phyloP scores from a whole-genome alignment of 176 grass and related monocot species.

The Raddia guianensis region DNA sequence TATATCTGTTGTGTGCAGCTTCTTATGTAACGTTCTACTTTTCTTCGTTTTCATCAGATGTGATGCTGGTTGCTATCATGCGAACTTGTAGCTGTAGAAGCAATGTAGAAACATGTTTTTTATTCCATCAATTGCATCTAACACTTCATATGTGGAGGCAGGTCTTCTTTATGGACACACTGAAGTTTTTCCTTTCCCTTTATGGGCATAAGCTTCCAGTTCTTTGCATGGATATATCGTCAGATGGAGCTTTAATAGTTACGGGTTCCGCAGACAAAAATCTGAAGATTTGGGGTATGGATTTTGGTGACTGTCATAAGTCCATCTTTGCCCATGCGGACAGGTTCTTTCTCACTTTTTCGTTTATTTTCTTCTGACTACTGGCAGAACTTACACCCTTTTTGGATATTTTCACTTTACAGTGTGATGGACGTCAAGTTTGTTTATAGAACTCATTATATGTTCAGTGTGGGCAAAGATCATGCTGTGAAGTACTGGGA shows the following conservation, averaged over 20 bases:
- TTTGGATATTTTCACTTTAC: slow-evolving; percentile 35
- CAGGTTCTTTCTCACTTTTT: slow-evolving; percentile 49
- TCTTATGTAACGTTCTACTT: neutral
- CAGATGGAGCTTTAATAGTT: slow-evolving; percentile 83
- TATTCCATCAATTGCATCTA: slow-evolving; percentile 29
- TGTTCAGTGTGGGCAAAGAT: slow-evolving; percentile 98
- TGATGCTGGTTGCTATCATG: slow-evolving; percentile 11
- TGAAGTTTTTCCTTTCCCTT: slow-evolving; percentile 75
- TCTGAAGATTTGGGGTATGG: slow-evolving; percentile 96
- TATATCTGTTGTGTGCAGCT: neutral
- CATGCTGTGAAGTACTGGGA: slow-evolving; percentile 90
- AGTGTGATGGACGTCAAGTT: slow-evolving; percentile 98
- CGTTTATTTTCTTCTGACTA: slow-evolving; percentile 5
- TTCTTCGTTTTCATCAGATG: neutral
- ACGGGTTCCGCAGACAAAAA: slow-evolving; percentile 96
- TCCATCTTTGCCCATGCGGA: slow-evolving; percentile 92
- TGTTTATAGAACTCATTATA: slow-evolving; percentile 88
- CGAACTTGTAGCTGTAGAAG: slow-evolving; percentile 6
- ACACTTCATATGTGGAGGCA: slow-evolving; percentile 45
- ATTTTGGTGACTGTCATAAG: slow-evolving; percentile 93
- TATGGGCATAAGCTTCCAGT: slow-evolving; percentile 92
- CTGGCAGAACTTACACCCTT: slow-evolving; percentile 16
- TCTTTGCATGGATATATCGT: slow-evolving; percentile 97
- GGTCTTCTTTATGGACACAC: slow-evolving; percentile 83
- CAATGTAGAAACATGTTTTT: slow-evolving; percentile 18